Conservation (phyloP, 257 asterid species). For the Cynanchum wilfordii region DNA sequence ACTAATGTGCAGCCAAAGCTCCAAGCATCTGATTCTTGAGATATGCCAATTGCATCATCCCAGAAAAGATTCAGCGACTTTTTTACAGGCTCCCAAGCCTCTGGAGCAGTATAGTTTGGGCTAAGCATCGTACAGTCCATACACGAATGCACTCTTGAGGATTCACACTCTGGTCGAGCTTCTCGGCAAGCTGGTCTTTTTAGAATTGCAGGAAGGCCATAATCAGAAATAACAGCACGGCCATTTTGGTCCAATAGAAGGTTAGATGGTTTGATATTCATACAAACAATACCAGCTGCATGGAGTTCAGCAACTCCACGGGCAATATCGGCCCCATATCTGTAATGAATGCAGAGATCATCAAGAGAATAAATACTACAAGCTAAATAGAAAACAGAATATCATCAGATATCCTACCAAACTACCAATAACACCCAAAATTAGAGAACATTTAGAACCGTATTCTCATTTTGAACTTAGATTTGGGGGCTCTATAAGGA, state of each 20-base stretch:
- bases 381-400: background rate
- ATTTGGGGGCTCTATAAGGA: background rate
- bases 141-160: constrained; percentile 84
- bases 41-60: constrained; percentile 98
- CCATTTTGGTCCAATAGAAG: constrained; percentile 89
- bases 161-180: constrained; percentile 71
- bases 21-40: constrained; percentile 98
- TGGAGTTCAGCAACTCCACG: constrained; percentile 99
- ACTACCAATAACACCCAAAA: background rate
- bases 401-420: background rate
- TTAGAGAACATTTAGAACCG: background rate
- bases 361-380: constrained; percentile 16
- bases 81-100: constrained; percentile 98
- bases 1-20: constrained; percentile 99
- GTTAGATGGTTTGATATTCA: constrained; percentile 95
- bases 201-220: constrained; percentile 90
- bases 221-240: constrained; percentile 93
- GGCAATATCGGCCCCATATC: constrained; percentile 97
- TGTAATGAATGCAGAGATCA: constrained; percentile 32
- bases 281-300: constrained; percentile 97
- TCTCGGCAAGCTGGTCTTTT: constrained; percentile 81
- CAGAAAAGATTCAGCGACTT: constrained; percentile 89
- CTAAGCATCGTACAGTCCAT: constrained; percentile 99
- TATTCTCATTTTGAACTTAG: background rate
- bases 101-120: constrained; percentile 97